Conservation (phyloP, 2,329 filamentous ascomycete genomes). For the Colletotrichum graminicola region DNA sequence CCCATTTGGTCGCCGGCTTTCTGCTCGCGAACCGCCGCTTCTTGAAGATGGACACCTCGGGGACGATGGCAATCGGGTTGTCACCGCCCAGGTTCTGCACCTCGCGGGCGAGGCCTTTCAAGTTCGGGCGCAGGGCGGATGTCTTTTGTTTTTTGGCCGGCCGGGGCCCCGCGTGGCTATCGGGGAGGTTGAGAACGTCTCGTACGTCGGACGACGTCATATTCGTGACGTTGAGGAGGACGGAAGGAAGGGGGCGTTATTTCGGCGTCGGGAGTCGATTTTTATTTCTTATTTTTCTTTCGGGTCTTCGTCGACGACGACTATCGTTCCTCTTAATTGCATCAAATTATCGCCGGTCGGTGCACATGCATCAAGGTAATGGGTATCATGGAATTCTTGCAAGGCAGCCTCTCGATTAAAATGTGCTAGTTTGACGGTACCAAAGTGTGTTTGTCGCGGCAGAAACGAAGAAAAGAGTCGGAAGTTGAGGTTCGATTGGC, state of each 20-base stretch:
- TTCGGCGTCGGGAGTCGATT: conserved; percentile 11
- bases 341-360: conserved; percentile 13
- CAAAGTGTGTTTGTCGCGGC: not conserved
- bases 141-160: conserved; percentile 82
- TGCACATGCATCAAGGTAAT: conserved; percentile 21
- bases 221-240: conserved; percentile 46
- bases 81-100: conserved; percentile 75
- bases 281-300: conserved; percentile 26
- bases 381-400: conserved; percentile 19
- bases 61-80: conserved; percentile 76
- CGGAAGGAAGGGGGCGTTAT: not conserved
- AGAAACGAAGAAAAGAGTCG: not conserved
- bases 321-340: conserved; percentile 7
- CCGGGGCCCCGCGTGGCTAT: conserved; percentile 62
- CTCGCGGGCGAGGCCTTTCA: conserved; percentile 75
- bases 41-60: conserved; percentile 70
- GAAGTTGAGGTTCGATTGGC: not conserved
- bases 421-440: not conserved
- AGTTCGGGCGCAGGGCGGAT: conserved; percentile 68
- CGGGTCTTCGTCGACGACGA: conserved; percentile 13
- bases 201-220: conserved; percentile 86
- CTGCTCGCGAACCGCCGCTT: conserved; percentile 67
- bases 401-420: not conserved
- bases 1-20: conserved; percentile 73
- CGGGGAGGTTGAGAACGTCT: conserved; percentile 87